phyloP scores from a whole-genome alignment of 371 early-diverging fungal species.

The Mortierella sp. region DNA sequence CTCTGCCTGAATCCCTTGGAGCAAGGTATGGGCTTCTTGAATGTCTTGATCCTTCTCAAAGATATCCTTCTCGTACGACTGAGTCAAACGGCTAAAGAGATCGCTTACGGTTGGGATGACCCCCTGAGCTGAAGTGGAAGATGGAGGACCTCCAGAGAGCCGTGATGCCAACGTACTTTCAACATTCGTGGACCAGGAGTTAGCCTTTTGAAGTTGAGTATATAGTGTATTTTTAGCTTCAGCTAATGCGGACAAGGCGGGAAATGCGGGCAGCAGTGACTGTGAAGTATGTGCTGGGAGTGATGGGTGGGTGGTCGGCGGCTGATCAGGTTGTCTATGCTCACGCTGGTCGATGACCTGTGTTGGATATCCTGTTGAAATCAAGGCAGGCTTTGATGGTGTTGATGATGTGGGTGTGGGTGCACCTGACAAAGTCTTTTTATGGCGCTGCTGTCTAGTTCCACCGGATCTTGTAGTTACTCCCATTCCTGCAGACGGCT shows the following conservation, averaged over 20 bases:
- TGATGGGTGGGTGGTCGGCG: neutral
- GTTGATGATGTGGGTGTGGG: neutral
- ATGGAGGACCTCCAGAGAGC: neutral
- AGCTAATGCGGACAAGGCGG: neutral
- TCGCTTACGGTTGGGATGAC: conserved; percentile 53
- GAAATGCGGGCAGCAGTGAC: neutral
- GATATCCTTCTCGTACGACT: conserved; percentile 61
- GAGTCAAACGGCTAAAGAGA: conserved; percentile 45
- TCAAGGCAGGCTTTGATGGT: neutral
- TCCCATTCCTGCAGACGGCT: neutral
- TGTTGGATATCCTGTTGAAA: conserved; percentile 13
- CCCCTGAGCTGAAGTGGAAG: conserved; percentile 10
- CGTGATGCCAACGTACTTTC: neutral
- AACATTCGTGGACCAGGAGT: neutral
- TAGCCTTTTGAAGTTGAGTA: conserved; percentile 2
- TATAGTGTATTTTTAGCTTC: neutral
- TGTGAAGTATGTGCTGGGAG: neutral
- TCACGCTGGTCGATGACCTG: conserved; percentile 12
- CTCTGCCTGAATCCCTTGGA: conserved; percentile 46
- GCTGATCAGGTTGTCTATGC: neutral
- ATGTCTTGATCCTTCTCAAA: conserved; percentile 74
- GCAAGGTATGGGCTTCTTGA: conserved; percentile 49
- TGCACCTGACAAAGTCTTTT: neutral
- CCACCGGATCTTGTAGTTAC: neutral
- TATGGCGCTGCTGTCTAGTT: neutral